Base-by-base conservation (phyloP, 78 protist species). In the Dictyostelium intermedium region DNA sequence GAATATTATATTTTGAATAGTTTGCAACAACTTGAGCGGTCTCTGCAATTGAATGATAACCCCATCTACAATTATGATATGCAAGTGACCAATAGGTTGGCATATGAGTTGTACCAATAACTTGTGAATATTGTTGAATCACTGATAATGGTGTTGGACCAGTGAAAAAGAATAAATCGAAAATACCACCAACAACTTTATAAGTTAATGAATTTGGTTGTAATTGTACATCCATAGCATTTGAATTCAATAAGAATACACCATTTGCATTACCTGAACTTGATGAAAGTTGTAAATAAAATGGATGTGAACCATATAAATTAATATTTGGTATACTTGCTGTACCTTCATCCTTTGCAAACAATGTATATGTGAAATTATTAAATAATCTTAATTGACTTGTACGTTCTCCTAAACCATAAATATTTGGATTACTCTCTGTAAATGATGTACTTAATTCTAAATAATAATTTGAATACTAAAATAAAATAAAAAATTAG, bases 271-370 rank as follows among this genome's bases (percentile, higher is more conserved):
- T 56, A 25, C 97, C 97, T 20, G 66, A 56, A 30, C 32, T 72
- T 25, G 10, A 5, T 23, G 43, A 16, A 30, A 89, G 47, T 39
- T 95, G 72, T 47, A 96, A 34, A 84, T 93, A 91, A 85, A 96
- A 96, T 39, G 98, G 98, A 87, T 97, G 98, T 32, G 92, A 63
- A 39, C 98, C 98, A 78, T 97, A 97, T 25, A 93, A 39, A 83
- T 97, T 96, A 35, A 80, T 50, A 87, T 82, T 69, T 27, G 73
- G 82, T 43, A 9, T 61, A 25, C 74, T 30, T 11, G 95, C 91
- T 20, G 96, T 96, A 50, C 92, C 96, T 56, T 69, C 79, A 63
- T 96, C 97, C 37, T 34, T 74, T 2, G 70, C 61, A 79, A 84
- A 96, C 25, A 91, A 14, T 16, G 97, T 91, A 77, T 96, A 91